A percentile compares a stretch with the other conserved stretches of the same genome.
phyloP scores from a whole-genome alignment of 441 rosid genomes.

The Flueggea neowawraea region DNA sequence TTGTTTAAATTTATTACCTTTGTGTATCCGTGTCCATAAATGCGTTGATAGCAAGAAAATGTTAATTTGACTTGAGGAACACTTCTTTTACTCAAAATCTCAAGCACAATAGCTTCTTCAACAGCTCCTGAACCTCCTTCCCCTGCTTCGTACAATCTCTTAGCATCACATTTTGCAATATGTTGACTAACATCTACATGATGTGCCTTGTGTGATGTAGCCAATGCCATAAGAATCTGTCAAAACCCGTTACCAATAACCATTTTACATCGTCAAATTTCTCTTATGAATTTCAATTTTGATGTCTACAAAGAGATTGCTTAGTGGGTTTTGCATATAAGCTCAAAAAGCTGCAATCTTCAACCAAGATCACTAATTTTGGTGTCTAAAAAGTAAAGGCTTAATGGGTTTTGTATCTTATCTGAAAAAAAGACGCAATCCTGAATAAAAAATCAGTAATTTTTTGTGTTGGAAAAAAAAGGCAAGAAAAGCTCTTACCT shows the following conservation, averaged over 20 bases:
- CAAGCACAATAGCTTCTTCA: constrained; percentile 51
- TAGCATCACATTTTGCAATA: constrained; percentile 57
- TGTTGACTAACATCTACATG: constrained; percentile 54
- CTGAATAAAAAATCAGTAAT: background rate
- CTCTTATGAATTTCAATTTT: background rate
- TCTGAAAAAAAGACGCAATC: no score
- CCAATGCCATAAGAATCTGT: constrained; percentile 55
- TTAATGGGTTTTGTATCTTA: no score
- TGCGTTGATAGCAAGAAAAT: constrained; percentile 51
- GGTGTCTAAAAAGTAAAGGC: no score
- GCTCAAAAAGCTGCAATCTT: no score
- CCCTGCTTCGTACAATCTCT: constrained; percentile 50
- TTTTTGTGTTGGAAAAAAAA: background rate
- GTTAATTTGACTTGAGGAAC: constrained; percentile 56
- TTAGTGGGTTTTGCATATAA: no score
- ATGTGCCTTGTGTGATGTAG: constrained; percentile 63
- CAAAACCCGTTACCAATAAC: background rate
- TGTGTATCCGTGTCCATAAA: constrained; percentile 59
- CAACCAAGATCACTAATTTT: no score
- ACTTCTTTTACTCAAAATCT: constrained; percentile 63
- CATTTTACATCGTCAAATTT: background rate
- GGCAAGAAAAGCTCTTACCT: constrained; percentile 20
- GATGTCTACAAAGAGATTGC: no score
- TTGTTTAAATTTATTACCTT: constrained; percentile 25
- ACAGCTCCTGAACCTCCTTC: constrained; percentile 42